Evolutionary conservation across 2,329 filamentous ascomycete genomes (phyloP).

Genomic region (Waltergamsia citrina): DNA sequence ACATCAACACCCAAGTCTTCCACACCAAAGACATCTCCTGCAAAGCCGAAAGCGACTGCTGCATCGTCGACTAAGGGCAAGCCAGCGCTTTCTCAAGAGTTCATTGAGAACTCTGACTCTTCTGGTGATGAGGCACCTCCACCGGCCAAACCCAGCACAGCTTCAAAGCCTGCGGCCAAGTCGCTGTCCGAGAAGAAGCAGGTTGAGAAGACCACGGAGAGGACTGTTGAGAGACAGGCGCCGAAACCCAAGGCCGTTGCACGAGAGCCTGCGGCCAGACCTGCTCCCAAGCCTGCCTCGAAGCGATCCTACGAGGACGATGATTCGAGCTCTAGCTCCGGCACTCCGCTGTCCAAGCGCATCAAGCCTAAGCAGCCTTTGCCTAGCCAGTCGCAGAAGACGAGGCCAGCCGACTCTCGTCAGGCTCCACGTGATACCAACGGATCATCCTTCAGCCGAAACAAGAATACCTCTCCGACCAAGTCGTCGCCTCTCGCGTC

Average conservation of each 20-base stretch:
- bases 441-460: slow-evolving; percentile 31
- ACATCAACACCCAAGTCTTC: slow-evolving; percentile 15
- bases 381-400: slow-evolving; percentile 18
- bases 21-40: slow-evolving; percentile 19
- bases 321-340: slow-evolving; percentile 51
- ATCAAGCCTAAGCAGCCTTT: slow-evolving; percentile 37
- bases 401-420: slow-evolving; percentile 35
- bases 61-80: slow-evolving; percentile 32
- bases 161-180: slow-evolving; percentile 7
- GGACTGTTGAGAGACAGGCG: slow-evolving; percentile 13
- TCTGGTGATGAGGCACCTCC: slow-evolving; percentile 35
- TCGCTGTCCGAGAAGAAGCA: not conserved
- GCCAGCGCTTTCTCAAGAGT: slow-evolving; percentile 39
- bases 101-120: slow-evolving; percentile 46
- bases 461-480: slow-evolving; percentile 45
- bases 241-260: slow-evolving; percentile 22
- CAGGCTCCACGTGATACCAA: slow-evolving; percentile 33
- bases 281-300: slow-evolving; percentile 17
- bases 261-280: slow-evolving; percentile 18
- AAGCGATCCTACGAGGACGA: slow-evolving; percentile 45
- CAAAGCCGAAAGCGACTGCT: slow-evolving; percentile 13
- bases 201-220: not conserved
- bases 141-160: slow-evolving; percentile 9
- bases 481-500: slow-evolving; percentile 59
- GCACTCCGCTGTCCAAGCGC: slow-evolving; percentile 48